Conservation (phyloP, 2,329 filamentous ascomycete species). For the Passalora sequoiae region DNA sequence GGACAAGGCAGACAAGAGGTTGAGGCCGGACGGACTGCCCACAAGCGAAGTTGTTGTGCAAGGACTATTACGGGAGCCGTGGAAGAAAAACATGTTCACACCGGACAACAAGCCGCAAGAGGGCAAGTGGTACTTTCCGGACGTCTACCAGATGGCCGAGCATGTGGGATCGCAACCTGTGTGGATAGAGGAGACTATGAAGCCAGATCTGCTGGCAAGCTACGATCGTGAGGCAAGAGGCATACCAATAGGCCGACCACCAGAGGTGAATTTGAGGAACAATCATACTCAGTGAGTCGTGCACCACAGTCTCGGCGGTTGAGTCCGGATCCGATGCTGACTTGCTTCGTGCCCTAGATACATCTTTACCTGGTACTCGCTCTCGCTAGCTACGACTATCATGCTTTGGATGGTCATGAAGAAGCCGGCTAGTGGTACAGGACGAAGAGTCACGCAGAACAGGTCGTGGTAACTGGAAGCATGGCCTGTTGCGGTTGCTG, state of each 20-base stretch:
- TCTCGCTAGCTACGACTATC: conserved; percentile 72
- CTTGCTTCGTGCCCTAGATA: conserved; percentile 56
- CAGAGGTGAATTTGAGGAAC: conserved; percentile 90
- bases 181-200: conserved; percentile 94
- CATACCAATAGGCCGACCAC: conserved; percentile 74
- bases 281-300: conserved; percentile 70
- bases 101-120: conserved; percentile 80
- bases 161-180: conserved; percentile 78
- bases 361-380: conserved; percentile 96
- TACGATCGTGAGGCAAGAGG: conserved; percentile 74
- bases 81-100: conserved; percentile 98
- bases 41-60: conserved; percentile 69
- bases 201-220: conserved; percentile 70
- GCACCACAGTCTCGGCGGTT: no score
- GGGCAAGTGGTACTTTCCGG: conserved; percentile 90
- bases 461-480: conserved; percentile 23
- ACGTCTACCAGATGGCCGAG: conserved; percentile 84
- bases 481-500: no score
- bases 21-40: conserved; percentile 61
- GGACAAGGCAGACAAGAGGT: conserved; percentile 60
- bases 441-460: conserved; percentile 21
- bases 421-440: conserved; percentile 58
- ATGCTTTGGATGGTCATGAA: conserved; percentile 96
- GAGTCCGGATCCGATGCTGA: no score
- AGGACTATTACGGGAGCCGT: conserved; percentile 79